Evolutionary conservation across 2,329 filamentous ascomycete genomes (phyloP).

Genomic region (Phoma sp.): DNA sequence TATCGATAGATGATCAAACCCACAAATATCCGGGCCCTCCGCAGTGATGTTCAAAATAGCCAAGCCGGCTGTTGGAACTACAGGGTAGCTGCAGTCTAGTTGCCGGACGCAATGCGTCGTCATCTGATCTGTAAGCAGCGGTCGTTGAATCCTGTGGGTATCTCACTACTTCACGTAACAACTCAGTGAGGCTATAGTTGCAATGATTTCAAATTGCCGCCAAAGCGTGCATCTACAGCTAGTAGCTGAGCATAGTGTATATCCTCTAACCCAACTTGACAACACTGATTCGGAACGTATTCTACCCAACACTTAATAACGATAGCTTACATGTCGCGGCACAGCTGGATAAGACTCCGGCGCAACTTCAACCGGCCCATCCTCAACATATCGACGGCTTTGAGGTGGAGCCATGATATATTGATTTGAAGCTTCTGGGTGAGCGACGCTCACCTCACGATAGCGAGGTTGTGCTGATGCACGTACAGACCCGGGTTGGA

Average conservation of each 20-base stretch:
- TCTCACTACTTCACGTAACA: background rate
- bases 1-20: slow-evolving; percentile 15
- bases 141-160: background rate
- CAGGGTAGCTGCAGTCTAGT: slow-evolving; percentile 9
- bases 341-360: slow-evolving; percentile 39
- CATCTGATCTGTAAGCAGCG: background rate
- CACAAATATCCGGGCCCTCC: slow-evolving; percentile 15
- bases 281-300: background rate
- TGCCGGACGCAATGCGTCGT: background rate
- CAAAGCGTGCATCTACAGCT: background rate
- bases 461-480: slow-evolving; percentile 43
- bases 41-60: slow-evolving; percentile 10
- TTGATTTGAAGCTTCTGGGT: slow-evolving; percentile 41
- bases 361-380: slow-evolving; percentile 38
- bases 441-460: slow-evolving; percentile 52
- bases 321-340: slow-evolving; percentile 44
- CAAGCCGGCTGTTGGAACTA: slow-evolving; percentile 6
- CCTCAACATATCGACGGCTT: slow-evolving; percentile 51
- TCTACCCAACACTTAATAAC: slow-evolving; percentile 34
- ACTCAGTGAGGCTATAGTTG: background rate
- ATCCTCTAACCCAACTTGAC: background rate
- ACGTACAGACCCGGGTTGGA: slow-evolving; percentile 48
- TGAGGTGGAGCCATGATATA: slow-evolving; percentile 40
- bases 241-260: too few species aligned
- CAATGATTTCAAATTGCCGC: background rate